phyloP scores from a whole-genome alignment of 2,329 filamentous ascomycete species.

The Phialocephala subalpina region DNA sequence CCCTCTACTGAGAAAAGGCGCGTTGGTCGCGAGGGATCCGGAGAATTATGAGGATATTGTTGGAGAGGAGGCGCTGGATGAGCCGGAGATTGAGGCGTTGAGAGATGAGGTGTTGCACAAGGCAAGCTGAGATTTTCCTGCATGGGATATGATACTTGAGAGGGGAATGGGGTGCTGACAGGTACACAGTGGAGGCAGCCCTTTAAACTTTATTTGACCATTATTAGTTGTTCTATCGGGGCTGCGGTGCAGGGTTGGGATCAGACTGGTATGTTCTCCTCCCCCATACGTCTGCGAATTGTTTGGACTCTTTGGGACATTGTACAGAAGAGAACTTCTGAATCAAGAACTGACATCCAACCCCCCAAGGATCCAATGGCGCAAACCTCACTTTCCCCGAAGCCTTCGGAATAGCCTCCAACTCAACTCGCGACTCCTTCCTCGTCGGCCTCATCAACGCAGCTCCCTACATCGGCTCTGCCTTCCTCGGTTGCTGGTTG shows the following conservation, averaged over 20 bases:
- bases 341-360: not conserved
- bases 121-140: not conserved
- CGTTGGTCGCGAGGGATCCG: constrained; percentile 78
- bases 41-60: constrained; percentile 66
- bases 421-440: constrained; percentile 58
- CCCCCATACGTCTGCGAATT: not conserved
- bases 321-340: not conserved
- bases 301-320: not conserved
- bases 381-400: constrained; percentile 56
- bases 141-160: not conserved
- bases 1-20: constrained; percentile 70
- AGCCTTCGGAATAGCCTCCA: constrained; percentile 52
- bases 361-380: constrained; percentile 42
- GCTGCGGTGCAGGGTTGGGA: constrained; percentile 67
- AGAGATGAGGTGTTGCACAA: constrained; percentile 69
- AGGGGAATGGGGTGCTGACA: not conserved
- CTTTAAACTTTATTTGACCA: constrained; percentile 69
- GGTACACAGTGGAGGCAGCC: constrained; percentile 67
- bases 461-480: constrained; percentile 52
- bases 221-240: constrained; percentile 72
- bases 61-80: constrained; percentile 63
- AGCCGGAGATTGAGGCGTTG: constrained; percentile 68
- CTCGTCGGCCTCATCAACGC: constrained; percentile 66
- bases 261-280: constrained; percentile 41
- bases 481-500: constrained; percentile 65